Conservation (phyloP, 2,329 filamentous ascomycete species). For the Lithohypha guttulata region DNA sequence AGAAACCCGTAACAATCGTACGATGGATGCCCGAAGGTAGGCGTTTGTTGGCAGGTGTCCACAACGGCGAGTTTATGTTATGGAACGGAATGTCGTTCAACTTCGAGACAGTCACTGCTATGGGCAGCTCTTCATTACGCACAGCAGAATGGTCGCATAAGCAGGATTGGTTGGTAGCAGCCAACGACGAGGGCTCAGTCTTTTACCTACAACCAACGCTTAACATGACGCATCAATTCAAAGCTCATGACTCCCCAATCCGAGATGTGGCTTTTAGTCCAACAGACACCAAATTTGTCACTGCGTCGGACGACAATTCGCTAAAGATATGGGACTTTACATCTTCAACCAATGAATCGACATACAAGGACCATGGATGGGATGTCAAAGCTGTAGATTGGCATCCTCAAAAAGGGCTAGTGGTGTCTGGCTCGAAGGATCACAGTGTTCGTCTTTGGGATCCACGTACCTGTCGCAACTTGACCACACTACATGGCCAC, state of each 20-base stretch:
- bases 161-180: constrained; percentile 93
- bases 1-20: constrained; percentile 93
- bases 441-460: constrained; percentile 98
- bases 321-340: constrained; percentile 97
- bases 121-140: constrained; percentile 56
- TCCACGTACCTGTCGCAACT: constrained; percentile 75
- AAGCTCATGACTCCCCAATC: constrained; percentile 81
- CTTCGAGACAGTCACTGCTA: constrained; percentile 89
- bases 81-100: constrained; percentile 99
- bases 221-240: constrained; percentile 93
- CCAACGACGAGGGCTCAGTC: constrained; percentile 86
- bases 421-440: constrained; percentile 95
- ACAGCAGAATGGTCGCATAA: constrained; percentile 83
- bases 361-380: constrained; percentile 90
- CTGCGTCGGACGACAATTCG: constrained; percentile 84
- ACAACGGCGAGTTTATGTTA: constrained; percentile 92
- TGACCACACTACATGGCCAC: constrained; percentile 90
- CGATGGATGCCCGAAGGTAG: constrained; percentile 96
- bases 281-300: constrained; percentile 91
- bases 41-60: constrained; percentile 80
- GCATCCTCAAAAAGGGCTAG: constrained; percentile 87
- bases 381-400: constrained; percentile 95
- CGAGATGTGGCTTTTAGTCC: constrained; percentile 87
- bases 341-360: constrained; percentile 68
- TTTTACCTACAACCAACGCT: constrained; percentile 99